Base-by-base conservation (phyloP, 768 basidiomycete species). In the Russula foetens region DNA sequence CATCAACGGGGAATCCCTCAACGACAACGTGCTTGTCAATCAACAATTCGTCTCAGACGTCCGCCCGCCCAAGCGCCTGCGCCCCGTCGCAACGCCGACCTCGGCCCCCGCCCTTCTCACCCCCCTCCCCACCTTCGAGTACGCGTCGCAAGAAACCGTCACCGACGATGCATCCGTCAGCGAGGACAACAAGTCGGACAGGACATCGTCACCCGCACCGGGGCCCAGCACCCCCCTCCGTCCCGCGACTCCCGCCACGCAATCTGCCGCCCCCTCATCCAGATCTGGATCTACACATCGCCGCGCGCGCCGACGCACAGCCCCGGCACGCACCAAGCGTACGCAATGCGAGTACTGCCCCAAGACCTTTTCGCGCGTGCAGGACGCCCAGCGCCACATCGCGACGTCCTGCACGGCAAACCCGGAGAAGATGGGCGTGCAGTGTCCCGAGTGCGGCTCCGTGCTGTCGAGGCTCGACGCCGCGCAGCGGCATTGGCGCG, bases 401-500 rank as follows among this genome's bases (percentile, higher is more conserved):
- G 3, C 19, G 26, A 21, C 43, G 21, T 60, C 65, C 21, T 66
- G 65, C 58, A 5, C 3, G 3, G n/a, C 23, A 2, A 66, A 45
- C 44, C 58, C 58, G 2, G 6, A 46, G 0, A 56, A 33, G 47
- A 11, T 1, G 21, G 54, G 50, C 8, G 49, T 59, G 7, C 8
- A 4, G 35, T 66, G 65, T 45, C 53, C 57, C 2, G 55, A 64
- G 29, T 66, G 65, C 29, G 43, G 29, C 3, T 1, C 39, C 24
- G 26, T 60, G 17, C 43, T 64, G 28, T 66, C 63, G 7, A 43
- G 65, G 21, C 4, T 15, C 0, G 65, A 66, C 24, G 51, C 65
- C 2, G 63, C 59, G 21, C 51, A 58, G 52, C 55, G 65, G 19
- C 65, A 66, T 17, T 59, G 63, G 63, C 63, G 56, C 0, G 33